Conservation (phyloP, 1,284 basidiomycete genomes). For the Ganoderma sinense region DNA sequence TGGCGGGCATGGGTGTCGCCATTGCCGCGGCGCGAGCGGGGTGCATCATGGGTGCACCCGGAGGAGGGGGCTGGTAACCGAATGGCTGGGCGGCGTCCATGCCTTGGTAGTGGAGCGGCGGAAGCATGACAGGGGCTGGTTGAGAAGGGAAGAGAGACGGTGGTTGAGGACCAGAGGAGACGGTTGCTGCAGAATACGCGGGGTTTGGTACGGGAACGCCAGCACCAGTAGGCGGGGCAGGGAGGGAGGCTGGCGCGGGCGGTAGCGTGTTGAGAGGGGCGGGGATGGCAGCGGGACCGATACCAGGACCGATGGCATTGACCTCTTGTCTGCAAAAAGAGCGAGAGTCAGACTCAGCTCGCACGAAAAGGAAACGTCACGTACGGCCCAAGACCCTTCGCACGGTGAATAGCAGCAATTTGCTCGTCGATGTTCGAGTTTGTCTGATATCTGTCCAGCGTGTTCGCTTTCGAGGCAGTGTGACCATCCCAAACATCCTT, state of each 20-base stretch:
- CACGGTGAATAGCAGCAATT: slow-evolving; percentile 91
- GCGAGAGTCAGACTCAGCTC: slow-evolving; percentile 24
- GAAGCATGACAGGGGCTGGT: slow-evolving; percentile 79
- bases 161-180: slow-evolving; percentile 83
- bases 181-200: slow-evolving; percentile 74
- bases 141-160: slow-evolving; percentile 68
- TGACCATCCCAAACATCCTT: slow-evolving; percentile 97
- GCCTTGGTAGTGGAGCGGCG: slow-evolving; percentile 83
- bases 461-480: slow-evolving; percentile 88
- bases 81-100: slow-evolving; percentile 79
- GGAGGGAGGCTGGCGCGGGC: slow-evolving; percentile 70
- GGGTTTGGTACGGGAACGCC: slow-evolving; percentile 50
- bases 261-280: slow-evolving; percentile 66
- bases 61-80: slow-evolving; percentile 74
- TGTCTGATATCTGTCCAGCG: slow-evolving; percentile 89
- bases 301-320: slow-evolving; percentile 83
- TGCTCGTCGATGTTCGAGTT: slow-evolving; percentile 95
- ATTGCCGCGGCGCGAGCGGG: slow-evolving; percentile 49
- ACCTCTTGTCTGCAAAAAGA: slow-evolving; percentile 62
- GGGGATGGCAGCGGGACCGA: slow-evolving; percentile 79
- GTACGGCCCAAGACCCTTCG: slow-evolving; percentile 85
- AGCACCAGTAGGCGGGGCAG: slow-evolving; percentile 59
- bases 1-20: slow-evolving; percentile 39
- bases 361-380: slow-evolving; percentile 16
- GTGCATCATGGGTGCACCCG: slow-evolving; percentile 38